Evolutionary conservation across 2,329 filamentous ascomycete genomes (phyloP).

Genomic region (Aureobasidium sp.): DNA sequence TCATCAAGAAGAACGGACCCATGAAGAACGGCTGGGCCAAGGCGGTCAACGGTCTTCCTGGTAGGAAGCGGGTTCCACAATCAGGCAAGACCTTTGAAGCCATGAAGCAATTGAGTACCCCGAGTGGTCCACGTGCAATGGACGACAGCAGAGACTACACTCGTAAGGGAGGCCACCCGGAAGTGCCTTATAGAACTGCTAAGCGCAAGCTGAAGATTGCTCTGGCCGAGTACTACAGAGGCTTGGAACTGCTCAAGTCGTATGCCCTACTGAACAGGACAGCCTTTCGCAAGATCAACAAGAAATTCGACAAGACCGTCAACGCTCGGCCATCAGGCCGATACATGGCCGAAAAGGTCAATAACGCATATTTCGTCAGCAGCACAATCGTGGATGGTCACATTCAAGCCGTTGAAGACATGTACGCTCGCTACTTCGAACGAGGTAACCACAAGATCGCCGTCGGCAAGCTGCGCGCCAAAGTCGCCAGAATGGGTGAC

Average conservation of each 20-base stretch:
- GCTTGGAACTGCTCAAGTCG: slow-evolving; percentile 82
- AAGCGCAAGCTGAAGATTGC: slow-evolving; percentile 89
- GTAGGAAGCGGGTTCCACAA: not conserved
- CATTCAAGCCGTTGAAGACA: slow-evolving; percentile 73
- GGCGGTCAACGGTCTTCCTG: not conserved
- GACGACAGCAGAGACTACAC: slow-evolving; percentile 36
- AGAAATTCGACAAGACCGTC: slow-evolving; percentile 93
- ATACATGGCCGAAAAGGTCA: slow-evolving; percentile 88
- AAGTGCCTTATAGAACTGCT: slow-evolving; percentile 75
- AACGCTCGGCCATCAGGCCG: slow-evolving; percentile 67
- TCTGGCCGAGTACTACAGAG: slow-evolving; percentile 85
- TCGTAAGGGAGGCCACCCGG: slow-evolving; percentile 32
- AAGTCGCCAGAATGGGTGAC: slow-evolving; percentile 51
- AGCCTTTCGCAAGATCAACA: slow-evolving; percentile 94
- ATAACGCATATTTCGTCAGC: slow-evolving; percentile 82
- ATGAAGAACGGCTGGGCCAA: slow-evolving; percentile 31
- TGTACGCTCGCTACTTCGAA: slow-evolving; percentile 93
- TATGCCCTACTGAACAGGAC: slow-evolving; percentile 86
- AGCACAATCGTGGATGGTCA: slow-evolving; percentile 77
- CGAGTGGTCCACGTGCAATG: slow-evolving; percentile 26
- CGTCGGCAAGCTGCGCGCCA: slow-evolving; percentile 72
- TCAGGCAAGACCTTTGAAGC: slow-evolving; percentile 48
- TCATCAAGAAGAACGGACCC: not conserved
- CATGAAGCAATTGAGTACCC: slow-evolving; percentile 32
- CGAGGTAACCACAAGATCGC: slow-evolving; percentile 88